Base-by-base conservation (phyloP, 805 yeast species). In the Vanderwaltozyma verrucispora region DNA sequence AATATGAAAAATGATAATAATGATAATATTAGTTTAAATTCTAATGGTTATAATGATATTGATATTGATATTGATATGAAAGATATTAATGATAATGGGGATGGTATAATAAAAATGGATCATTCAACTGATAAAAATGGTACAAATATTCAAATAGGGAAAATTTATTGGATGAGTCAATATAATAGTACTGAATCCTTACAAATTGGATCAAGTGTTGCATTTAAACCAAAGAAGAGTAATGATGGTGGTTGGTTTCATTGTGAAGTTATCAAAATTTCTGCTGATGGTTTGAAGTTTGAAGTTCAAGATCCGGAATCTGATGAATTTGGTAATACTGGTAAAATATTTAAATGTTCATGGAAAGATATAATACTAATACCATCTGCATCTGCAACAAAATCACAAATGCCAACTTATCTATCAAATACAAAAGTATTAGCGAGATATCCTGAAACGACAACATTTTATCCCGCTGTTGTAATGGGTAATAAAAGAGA, bases 251-350 rank as follows among this genome's bases (percentile, higher is more conserved):
- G 89, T 54, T 92, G 98, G 98, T 86, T 92, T 48, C 95, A 85
- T 56, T 92, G 98, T 63, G 86, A 82, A 51, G 94, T 92, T 13
- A 72, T 79, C 20, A 77, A 74, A 47, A 76, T 89, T 3, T 60
- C 76, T n/a, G 74, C 75, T 1, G 95, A 85, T 46, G 89, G 92
- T 1, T 64, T 67, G 2, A 63, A 74, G 41, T 87, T 80, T 55
- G 97, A 92, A 60, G 88, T 92, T n/a, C 75, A 85, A 49, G 98
- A 92, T 58, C 96, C 97, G 0, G 98, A 92, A 52, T 97, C 98
- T 0, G 98, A 92, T 53, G 97, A 89, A 51, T 72, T 77, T 48
- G 84, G 82, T 44, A 85, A 88, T 40, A 82, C 88, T 4, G 96
- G 95, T 2, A 89, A 80, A 49, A 68, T 82, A 1, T 92, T 80